Base-by-base conservation (phyloP, 306 rosid species). In the Geum urbanum region DNA sequence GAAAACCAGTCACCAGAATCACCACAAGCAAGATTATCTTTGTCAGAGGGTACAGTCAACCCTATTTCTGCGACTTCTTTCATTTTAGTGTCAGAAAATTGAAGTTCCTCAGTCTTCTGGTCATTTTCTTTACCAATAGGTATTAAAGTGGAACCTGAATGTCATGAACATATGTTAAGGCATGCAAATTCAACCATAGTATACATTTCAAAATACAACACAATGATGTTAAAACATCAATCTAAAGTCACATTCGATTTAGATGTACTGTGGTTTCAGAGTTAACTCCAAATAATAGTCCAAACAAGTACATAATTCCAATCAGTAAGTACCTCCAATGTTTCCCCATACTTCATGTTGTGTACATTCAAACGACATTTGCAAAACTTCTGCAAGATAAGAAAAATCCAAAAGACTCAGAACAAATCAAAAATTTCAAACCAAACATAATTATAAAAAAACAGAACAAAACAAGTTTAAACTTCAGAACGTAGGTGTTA, bases 301-400 rank as follows among this genome's bases (percentile, higher is more conserved):
- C 37, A 32, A 32, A 32, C 37, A 35, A 59, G 15, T 6, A 24
- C 43, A 44, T 74, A 55, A 12, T 54, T 9, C 16, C 9, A 27
- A 74, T 53, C 61, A 43, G 40, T n/a, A 22, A 37, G 35, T 86
- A 91, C 97, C 97, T 83, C 89, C 87, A 47, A 56, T 73, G 82
- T 72, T 87, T 76, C 70, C 85, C 69, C 79, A 77, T 39, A 71
- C 90, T 61, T 84, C 89, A 83, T 75, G 73, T 74, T 73, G 79
- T 9, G 70, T 77, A 71, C 52, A 69, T 63, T 84, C 99, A 78
- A 85, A 87, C 47, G 85, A 86, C 85, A 83, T 80, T 73, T 86
- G 97, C 85, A 95, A 73, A 67, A 85, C 92, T 75, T 95, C 99
- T 95, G 91, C 87, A 82, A 63, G 74, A 76, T 50, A 53, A 67